Evolutionary conservation across 1,284 basidiomycete species (phyloP).

Genomic region (Tetrapyrgos nigripes): DNA sequence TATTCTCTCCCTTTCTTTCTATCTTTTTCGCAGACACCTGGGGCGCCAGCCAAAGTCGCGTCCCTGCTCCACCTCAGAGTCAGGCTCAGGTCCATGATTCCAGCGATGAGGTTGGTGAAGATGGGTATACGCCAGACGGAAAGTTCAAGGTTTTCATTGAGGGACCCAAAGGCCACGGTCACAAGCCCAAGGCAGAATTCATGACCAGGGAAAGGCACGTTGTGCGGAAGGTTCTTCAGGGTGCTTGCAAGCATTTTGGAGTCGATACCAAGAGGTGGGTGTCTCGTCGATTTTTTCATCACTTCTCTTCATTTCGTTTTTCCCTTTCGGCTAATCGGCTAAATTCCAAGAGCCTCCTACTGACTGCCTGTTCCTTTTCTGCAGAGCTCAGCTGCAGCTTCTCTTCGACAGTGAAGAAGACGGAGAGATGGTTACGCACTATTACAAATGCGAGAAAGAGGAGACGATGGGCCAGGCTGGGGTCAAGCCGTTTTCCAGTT

Average conservation of each 20-base stretch:
- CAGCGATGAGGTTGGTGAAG: not conserved
- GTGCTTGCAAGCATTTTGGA: slow-evolving; percentile 8
- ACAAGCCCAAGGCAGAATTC: slow-evolving; percentile 10
- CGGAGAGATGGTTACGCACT: not conserved
- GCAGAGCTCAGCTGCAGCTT: slow-evolving; percentile 3
- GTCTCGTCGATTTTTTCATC: not conserved
- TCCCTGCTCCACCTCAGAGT: not conserved
- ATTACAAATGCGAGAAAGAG: slow-evolving; percentile 1
- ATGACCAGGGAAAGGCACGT: slow-evolving; percentile 10
- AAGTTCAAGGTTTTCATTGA: slow-evolving; percentile 8
- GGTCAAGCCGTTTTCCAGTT: not conserved
- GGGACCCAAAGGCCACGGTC: not conserved
- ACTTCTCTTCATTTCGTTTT: not conserved
- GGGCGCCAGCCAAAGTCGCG: not conserved
- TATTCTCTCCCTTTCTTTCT: too few species aligned
- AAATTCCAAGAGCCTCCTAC: too few species aligned
- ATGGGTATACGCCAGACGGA: not conserved
- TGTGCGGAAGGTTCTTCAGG: slow-evolving; percentile 7
- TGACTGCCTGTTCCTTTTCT: not conserved
- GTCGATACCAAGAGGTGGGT: slow-evolving; percentile 7
- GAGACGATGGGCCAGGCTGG: slow-evolving; percentile 10
- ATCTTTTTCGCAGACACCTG: too few species aligned
- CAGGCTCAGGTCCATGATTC: slow-evolving; percentile 1
- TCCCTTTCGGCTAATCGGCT: not conserved
- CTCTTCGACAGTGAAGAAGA: slow-evolving; percentile 2